Conservation (phyloP, 1,284 basidiomycete species). For the Puccinia novopanici region DNA sequence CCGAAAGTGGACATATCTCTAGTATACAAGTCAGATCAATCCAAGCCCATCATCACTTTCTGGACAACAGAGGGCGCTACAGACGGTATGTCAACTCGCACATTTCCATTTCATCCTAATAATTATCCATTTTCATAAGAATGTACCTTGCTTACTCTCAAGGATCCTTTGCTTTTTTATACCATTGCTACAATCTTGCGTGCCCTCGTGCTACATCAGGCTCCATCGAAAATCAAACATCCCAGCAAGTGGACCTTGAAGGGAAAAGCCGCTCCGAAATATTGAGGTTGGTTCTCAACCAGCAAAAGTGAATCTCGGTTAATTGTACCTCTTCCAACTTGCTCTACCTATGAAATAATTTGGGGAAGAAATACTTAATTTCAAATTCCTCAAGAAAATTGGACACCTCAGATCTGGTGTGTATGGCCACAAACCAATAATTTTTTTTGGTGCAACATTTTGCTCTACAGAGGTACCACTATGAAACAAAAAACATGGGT, state of each 20-base stretch:
- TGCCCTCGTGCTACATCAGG: not conserved
- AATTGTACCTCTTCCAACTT: too few relatives aligned
- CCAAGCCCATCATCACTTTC: constrained; percentile 9
- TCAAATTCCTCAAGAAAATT: too few relatives aligned
- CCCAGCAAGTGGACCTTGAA: not conserved
- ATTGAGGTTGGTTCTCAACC: constrained; percentile 8
- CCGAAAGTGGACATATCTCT: constrained; percentile 32
- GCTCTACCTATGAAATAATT: too few relatives aligned
- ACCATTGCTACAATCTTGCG: not conserved
- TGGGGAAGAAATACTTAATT: too few relatives aligned
- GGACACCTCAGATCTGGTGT: too few relatives aligned
- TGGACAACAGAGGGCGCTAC: not conserved
- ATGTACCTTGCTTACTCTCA: not conserved
- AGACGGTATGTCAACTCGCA: not conserved
- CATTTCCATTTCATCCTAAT: not conserved
- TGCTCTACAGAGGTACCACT: too few relatives aligned
- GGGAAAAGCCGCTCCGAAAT: constrained; percentile 5
- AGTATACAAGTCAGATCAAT: constrained; percentile 14
- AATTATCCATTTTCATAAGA: not conserved
- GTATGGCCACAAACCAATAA: too few relatives aligned
- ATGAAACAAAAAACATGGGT: too few relatives aligned
- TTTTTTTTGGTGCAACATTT: too few relatives aligned
- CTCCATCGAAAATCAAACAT: not conserved
- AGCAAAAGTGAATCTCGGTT: not conserved
- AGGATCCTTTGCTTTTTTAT: not conserved